Base-by-base conservation (phyloP, 1,139 yeast species). In the Magnusiomyces suaveolens region DNA sequence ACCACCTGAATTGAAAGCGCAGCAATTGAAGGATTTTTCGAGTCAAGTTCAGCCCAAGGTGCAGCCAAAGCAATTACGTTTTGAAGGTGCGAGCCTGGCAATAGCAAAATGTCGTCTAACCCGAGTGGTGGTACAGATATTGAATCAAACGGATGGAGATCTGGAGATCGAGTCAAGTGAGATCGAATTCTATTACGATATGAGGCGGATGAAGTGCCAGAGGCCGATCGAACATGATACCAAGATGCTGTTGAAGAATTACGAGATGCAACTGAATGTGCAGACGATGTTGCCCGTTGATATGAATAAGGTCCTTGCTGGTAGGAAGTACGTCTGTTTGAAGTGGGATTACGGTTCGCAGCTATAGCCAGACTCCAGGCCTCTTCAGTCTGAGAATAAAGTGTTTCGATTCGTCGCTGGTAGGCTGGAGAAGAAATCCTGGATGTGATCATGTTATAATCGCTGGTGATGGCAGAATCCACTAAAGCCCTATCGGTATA, bases 361-460 rank as follows among this genome's bases (percentile, higher is more conserved):
- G 80, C 52, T 98, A 94, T 70, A 92, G 92, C 68, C 98, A 92
- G 66, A 89, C 96, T 52, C 98, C 94, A 70, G 83, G 71, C 66
- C 43, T 41, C 56, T 43, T 62, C 63, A 16, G 57, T 57, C 33
- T 61, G 61, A 39, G 59, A 60, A 53, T 62, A 66, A 46, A 66
- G 54, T 4, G 63, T 55, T 49, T 68, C 67, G 26, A 67, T 61
- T 26, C 68, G 59, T 52, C 60, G 61, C 24, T 69, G 60, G 60
- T 67, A 69, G 8, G 59, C 52, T 6, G 69, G 55, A 10, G 71
- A 63, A 18, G 73, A 69, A 56, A 70, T 63, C 24, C 71, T 58
- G 16, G 71, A 65, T 0, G 72, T 70, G 48, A 70, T 64, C 66
- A 70, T 67, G 59, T 70, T 72, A 56, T 69, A 70, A 46, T 72